Evolutionary conservation across 352 stramenopile species (phyloP), one percentile per base, ranked within the genome.

Genomic region (Globisporangium canariense): DNA sequence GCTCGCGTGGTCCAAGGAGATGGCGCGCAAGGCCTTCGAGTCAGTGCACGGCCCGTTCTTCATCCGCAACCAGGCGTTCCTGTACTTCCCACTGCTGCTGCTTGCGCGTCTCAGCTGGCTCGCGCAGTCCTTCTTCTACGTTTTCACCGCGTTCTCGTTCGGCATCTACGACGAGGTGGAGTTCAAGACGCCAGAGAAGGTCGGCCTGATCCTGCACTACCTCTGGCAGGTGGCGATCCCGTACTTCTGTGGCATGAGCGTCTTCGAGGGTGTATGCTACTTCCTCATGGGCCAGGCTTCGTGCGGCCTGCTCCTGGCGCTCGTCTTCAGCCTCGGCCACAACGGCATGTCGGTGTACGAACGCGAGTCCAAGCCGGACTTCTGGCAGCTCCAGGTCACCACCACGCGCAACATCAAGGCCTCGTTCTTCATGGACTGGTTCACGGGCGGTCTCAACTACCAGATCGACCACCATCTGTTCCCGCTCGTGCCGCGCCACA

Each of bases 401-500:
- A 99, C 97, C 9, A 99, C 96, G 64, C 87, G 97, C 62, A 99
- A 99, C 83, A 97, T 99, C 65, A 96, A 75, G 77, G 64, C 89
- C 55, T 93, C 94, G 49, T 79, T 86, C 41, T 98, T 98, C 73
- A 95, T 99, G 47, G 91, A 99, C 73, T 99, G 96, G 96, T 99
- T 99, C 82, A 99, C 95, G 58, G 97, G 97, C 74, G 97, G 97
- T 22, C 85, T 99, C 7, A 98, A 99, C 79, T 99, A 99, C 74
- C 97, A 99, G 84, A 97, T 99, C 47, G 97, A 99, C 75, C 97
- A 99, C 79, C 97, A 99, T 77, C 86, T 99, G 54, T 99, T 99
- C 82, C 97, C 97, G 20, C 90, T 93, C 71, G 91, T 99, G 75
- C 96, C 96, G n/a, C 86, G 97, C 67, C 95, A 99, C 81, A 98